phyloP scores from a whole-genome alignment of 1,139 yeast genomes.

The Yamadazyma atlantica region DNA sequence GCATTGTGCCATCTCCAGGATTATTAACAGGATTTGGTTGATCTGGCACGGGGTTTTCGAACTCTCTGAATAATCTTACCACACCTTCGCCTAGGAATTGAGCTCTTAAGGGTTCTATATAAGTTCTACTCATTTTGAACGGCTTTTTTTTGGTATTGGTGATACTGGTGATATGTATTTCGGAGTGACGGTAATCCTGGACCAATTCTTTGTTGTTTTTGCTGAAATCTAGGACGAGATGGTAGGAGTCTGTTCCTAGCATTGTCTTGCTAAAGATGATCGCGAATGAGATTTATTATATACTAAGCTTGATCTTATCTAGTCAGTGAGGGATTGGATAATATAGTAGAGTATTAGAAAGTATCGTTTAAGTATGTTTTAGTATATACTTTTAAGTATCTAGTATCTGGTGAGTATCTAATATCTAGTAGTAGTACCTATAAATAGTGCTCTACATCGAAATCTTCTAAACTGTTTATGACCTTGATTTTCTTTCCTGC shows the following conservation, averaged over 20 bases:
- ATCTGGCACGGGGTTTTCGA: constrained; percentile 17
- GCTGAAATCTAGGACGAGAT: constrained; percentile 28
- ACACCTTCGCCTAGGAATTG: constrained; percentile 70
- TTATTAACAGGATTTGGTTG: constrained; percentile 8
- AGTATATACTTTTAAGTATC: too few relatives aligned
- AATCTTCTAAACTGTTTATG: constrained; percentile 41
- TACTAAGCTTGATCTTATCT: too few relatives aligned
- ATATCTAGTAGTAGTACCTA: too few relatives aligned
- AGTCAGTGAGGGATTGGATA: too few relatives aligned
- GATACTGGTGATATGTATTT: constrained; percentile 38
- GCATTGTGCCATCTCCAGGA: constrained; percentile 60
- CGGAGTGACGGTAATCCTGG: too few relatives aligned
- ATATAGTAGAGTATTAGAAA: too few relatives aligned
- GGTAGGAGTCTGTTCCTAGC: constrained; percentile 49
- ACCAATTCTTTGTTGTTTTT: too few relatives aligned
- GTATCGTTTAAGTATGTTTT: too few relatives aligned
- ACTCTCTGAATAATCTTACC: constrained; percentile 63
- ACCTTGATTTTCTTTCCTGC: constrained; percentile 43
- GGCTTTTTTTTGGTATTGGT: constrained; percentile 21
- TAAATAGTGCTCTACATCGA: not conserved
- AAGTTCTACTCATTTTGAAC: constrained; percentile 15
- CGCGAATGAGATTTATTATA: not conserved
- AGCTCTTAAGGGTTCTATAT: constrained; percentile 53
- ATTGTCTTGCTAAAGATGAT: constrained; percentile 16
- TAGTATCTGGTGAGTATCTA: too few relatives aligned